Conservation (phyloP, 768 basidiomycete species). For the Tricholomella constricta region DNA sequence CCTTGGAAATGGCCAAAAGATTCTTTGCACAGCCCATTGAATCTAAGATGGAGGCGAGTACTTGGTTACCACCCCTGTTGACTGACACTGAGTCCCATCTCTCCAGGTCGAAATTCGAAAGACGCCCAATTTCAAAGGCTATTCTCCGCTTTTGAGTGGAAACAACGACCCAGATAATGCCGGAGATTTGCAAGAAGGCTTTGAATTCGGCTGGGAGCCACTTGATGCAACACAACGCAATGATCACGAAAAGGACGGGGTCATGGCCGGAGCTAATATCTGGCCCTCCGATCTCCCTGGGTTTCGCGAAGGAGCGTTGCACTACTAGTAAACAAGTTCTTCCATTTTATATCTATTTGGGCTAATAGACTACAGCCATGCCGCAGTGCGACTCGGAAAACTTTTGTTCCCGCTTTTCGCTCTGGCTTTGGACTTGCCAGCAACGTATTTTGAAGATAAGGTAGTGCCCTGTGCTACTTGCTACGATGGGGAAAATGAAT, state of each 20-base stretch:
- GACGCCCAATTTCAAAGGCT: constrained; percentile 75
- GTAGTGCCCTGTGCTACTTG: constrained; percentile 34
- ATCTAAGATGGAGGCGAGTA: constrained; percentile 63
- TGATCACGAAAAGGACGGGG: constrained; percentile 42
- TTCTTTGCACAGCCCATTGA: constrained; percentile 71
- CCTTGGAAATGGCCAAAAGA: constrained; percentile 49
- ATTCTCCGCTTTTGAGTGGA: constrained; percentile 66
- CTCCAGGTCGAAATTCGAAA: constrained; percentile 67
- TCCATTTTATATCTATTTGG: background rate
- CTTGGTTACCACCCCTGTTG: background rate
- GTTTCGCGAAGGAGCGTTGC: constrained; percentile 59
- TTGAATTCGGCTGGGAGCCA: constrained; percentile 80
- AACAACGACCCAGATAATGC: constrained; percentile 75
- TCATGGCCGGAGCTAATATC: constrained; percentile 71
- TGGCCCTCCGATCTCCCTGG: constrained; percentile 71
- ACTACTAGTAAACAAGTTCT: constrained; percentile 67
- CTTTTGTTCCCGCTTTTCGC: constrained; percentile 85
- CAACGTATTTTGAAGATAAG: constrained; percentile 83
- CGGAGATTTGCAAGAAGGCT: constrained; percentile 93
- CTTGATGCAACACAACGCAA: constrained; percentile 30
- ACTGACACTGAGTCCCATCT: background rate
- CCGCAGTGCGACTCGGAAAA: constrained; percentile 48
- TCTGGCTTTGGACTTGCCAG: constrained; percentile 71
- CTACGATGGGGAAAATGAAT: background rate
- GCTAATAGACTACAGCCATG: constrained; percentile 30